These are phyloP conservation scores for Suhomyces bokatorum DNA, from an alignment of 1,139 yeast species.

Conservation along the genomic window DNA sequence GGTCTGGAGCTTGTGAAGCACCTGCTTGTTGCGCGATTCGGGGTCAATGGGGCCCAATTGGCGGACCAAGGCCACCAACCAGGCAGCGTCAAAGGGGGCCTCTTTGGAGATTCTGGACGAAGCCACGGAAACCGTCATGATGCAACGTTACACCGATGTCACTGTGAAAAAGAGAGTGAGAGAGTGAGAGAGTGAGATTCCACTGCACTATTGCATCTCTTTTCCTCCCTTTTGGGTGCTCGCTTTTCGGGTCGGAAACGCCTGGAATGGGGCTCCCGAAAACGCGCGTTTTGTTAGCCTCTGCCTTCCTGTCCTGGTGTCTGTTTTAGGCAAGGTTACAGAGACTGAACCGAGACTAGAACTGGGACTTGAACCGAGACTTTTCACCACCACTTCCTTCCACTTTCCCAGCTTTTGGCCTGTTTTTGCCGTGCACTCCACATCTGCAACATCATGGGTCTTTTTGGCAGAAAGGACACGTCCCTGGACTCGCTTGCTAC, in stretches of 20 bases:
- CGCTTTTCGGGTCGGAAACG: background rate
- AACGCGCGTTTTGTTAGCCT: no score
- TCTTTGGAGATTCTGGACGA: conserved; percentile 11
- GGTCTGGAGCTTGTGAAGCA: conserved; percentile 24
- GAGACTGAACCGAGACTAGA: no score
- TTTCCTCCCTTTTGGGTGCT: no score
- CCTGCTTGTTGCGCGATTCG: conserved; percentile 5
- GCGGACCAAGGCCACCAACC: conserved; percentile 7
- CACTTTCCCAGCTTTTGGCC: background rate
- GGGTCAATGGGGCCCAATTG: conserved; percentile 5
- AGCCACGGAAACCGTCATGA: conserved; percentile 5
- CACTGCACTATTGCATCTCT: no score
- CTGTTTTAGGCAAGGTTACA: no score
- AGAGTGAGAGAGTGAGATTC: no score
- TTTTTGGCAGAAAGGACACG: conserved; percentile 8
- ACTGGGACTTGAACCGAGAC: no score
- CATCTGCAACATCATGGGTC: conserved; percentile 5
- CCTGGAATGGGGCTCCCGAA: background rate
- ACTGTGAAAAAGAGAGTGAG: no score
- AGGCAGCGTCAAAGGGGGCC: conserved; percentile 12
- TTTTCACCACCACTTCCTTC: no score
- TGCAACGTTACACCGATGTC: background rate
- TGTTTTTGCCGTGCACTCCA: background rate
- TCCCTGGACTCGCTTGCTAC: conserved; percentile 5
- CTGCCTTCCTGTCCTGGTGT: no score